Percentiles rank a stretch among this genome's conserved stretches.
These are phyloP conservation scores for Daldinia caldariorum DNA, from an alignment of 495 filamentous ascomycete genomes.

Conservation along the genomic window DNA sequence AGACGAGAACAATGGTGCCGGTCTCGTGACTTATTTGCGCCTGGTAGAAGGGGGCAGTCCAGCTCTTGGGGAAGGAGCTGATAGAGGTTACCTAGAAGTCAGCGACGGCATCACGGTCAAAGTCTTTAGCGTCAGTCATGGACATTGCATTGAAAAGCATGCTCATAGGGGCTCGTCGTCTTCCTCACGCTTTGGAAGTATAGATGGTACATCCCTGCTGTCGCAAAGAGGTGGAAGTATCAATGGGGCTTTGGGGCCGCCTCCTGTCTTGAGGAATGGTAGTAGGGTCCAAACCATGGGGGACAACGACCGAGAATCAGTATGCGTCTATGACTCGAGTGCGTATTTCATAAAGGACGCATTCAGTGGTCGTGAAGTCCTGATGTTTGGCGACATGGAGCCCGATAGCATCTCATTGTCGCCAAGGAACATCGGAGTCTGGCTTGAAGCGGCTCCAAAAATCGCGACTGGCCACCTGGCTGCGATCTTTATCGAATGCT, in stretches of 20 bases:
- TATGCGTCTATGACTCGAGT: conserved; percentile 80
- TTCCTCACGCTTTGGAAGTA: conserved; percentile 53
- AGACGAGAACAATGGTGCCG: conserved; percentile 94
- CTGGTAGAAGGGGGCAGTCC: conserved; percentile 87
- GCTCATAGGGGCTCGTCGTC: conserved; percentile 65
- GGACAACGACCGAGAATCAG: conserved; percentile 50
- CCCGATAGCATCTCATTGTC: conserved; percentile 84
- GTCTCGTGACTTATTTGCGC: conserved; percentile 88
- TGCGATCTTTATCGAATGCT: conserved; percentile 95
- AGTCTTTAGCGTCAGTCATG: conserved; percentile 84
- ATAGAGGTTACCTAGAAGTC: conserved; percentile 82
- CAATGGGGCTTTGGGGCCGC: conserved; percentile 40
- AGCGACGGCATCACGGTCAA: conserved; percentile 83
- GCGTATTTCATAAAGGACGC: conserved; percentile 90
- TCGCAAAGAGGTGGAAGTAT: conserved; percentile 32
- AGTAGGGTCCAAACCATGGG: conserved; percentile 37
- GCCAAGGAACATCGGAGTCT: conserved; percentile 81
- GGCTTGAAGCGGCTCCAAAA: conserved; percentile 86
- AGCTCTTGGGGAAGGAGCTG: conserved; percentile 77
- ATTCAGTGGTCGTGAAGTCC: conserved; percentile 73
- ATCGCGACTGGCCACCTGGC: conserved; percentile 72
- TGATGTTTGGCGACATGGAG: conserved; percentile 96
- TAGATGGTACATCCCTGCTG: conserved; percentile 42
- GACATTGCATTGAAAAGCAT: conserved; percentile 80
- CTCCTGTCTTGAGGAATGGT: conserved; percentile 26